Percentiles rank a stretch among this genome's conserved stretches.
Conservation (phyloP, 805 yeast genomes). For the Candida ovalis region DNA sequence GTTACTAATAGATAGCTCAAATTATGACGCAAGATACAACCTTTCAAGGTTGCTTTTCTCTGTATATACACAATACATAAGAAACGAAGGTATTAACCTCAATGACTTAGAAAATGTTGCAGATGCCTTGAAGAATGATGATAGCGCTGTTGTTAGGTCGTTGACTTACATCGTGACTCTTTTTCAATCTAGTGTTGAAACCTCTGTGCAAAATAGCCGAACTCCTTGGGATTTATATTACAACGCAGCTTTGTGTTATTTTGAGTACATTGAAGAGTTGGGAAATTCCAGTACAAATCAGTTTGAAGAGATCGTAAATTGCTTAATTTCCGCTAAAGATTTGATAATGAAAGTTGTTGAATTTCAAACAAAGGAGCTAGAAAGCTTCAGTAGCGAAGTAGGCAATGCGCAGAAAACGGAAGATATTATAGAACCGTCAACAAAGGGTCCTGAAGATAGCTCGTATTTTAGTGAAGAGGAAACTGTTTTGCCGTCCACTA, state of each 20-base stretch:
- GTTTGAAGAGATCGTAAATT: conserved; percentile 14
- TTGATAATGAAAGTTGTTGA: conserved; percentile 29
- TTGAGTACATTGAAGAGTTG: conserved; percentile 41
- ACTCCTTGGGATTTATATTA: conserved; percentile 41
- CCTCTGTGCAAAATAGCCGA: conserved; percentile 9
- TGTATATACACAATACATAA: conserved; percentile 49
- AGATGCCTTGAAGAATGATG: conserved; percentile 27
- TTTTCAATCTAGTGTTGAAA: conserved; percentile 37
- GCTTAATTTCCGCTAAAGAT: conserved; percentile 18
- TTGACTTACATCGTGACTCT: conserved; percentile 33
- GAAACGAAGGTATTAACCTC: conserved; percentile 42
- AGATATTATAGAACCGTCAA: background rate
- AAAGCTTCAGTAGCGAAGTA: conserved; percentile 23
- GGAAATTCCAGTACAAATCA: conserved; percentile 18
- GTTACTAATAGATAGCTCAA: conserved; percentile 20
- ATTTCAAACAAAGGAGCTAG: conserved; percentile 19
- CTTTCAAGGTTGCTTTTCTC: conserved; percentile 54
- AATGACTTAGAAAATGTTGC: conserved; percentile 31
- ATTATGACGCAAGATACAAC: conserved; percentile 54
- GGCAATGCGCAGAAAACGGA: conserved; percentile 2
- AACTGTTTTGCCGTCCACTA: conserved; percentile 23
- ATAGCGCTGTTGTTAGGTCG: conserved; percentile 37
- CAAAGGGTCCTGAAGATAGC: conserved; percentile 3
- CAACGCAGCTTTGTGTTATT: conserved; percentile 44
- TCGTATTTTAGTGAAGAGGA: conserved; percentile 16